Base-by-base conservation (phyloP, 139 green algal genomes). In the Chlorella sorokiniana region DNA sequence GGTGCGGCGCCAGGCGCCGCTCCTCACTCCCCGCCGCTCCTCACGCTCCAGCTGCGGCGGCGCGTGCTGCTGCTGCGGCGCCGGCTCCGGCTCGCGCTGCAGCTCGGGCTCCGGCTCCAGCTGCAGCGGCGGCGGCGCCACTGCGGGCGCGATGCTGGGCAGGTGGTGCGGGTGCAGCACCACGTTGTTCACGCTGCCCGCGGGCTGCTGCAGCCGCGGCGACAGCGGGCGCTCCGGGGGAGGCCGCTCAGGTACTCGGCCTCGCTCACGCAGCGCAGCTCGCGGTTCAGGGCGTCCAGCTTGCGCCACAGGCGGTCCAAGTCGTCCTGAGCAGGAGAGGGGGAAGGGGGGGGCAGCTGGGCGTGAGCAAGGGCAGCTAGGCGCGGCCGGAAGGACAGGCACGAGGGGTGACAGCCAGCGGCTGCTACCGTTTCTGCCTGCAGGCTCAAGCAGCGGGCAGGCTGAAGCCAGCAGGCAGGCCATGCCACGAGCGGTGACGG, bases 181-280 rank as follows among this genome's bases (percentile, higher is more conserved):
- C 29, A 61, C 69, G 69, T 76, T 76, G 69, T 42, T 77, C 25
- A 77, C 20, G 11, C 20, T 35, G 37, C n/a, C 37, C 44, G 42
- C 23, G 2, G 18, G 38, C 38, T 44, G 67, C 38, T 73, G 29
- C 45, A 63, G 44, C 44, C 70, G 70, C 23, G 70, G 70, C 44
- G 65, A 77, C 7, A 40, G 20, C 20, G 78, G 51, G 31, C 25
- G 54, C 31, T 71, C 67, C 72, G 42, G 79, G 64, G 51, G 42
- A 94, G 84, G 71, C 88, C 45, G 27, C 11, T 44, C 0, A 52
- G 70, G 25, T 71, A 88, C 35, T 93, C 82, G 1, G 68, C 69
- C 2, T 88, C 76, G 31, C 81, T 85, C 10, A 82, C 73, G n/a
- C 35, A 45, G 23, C 38, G 22, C n/a, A 86, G 72, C 72, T 86